These are phyloP conservation scores for Lepiota subincarnata DNA, from an alignment of 768 basidiomycete species.

Conservation along the genomic window DNA sequence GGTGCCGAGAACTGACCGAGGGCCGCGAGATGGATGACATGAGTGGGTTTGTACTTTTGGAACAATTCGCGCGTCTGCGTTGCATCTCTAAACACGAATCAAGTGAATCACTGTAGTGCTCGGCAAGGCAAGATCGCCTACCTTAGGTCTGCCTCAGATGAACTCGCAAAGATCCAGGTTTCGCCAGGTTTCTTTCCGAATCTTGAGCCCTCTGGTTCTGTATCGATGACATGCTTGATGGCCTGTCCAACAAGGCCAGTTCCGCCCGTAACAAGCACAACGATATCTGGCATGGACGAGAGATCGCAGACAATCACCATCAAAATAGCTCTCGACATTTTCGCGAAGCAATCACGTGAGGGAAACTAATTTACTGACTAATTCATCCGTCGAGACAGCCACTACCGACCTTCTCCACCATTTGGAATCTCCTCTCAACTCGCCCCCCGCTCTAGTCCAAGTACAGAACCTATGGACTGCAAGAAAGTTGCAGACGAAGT, in stretches of 20 bases:
- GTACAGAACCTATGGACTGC: constrained; percentile 37
- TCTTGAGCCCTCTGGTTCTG: constrained; percentile 70
- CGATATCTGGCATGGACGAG: constrained; percentile 30
- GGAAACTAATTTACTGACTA: background rate
- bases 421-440: background rate
- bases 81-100: constrained; percentile 48
- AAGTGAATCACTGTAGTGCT: background rate
- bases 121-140: constrained; percentile 23
- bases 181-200: constrained; percentile 77
- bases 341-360: constrained; percentile 5
- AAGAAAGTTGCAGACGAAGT: constrained; percentile 52
- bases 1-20: constrained; percentile 52
- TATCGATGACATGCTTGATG: constrained; percentile 73
- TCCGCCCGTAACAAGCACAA: constrained; percentile 82
- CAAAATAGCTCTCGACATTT: background rate
- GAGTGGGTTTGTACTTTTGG: constrained; percentile 89
- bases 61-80: constrained; percentile 69
- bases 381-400: background rate
- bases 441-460: background rate
- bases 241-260: constrained; percentile 86
- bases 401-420: background rate
- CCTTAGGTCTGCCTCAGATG: constrained; percentile 83
- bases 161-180: constrained; percentile 80
- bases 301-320: background rate
- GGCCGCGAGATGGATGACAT: constrained; percentile 96